A percentile compares a stretch with the other conserved stretches of the same genome.
Evolutionary conservation across 2,329 filamentous ascomycete genomes (phyloP).

Genomic region (Ceratocystis ficicola): DNA sequence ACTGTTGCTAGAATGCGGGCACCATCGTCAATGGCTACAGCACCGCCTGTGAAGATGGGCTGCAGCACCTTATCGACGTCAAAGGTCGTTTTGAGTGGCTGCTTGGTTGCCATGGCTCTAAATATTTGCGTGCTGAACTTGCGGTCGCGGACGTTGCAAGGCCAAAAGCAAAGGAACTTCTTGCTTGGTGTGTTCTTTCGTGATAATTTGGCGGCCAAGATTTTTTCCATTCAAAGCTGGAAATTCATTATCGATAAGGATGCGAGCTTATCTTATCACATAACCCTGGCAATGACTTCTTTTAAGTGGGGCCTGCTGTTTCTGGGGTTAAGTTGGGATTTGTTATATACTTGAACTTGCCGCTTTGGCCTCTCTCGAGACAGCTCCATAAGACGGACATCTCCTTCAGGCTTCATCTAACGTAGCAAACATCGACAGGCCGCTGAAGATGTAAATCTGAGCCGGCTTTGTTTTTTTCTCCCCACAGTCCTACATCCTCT

Average conservation of each 20-base stretch:
- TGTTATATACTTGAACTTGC: too few relatives aligned
- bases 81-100: constrained; percentile 73
- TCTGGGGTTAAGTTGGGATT: background rate
- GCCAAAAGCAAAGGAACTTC: background rate
- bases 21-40: constrained; percentile 67
- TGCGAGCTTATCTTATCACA: constrained; percentile 18
- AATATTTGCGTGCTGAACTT: background rate
- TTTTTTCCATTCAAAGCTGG: constrained; percentile 23
- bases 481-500: background rate
- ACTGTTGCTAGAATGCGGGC: constrained; percentile 76
- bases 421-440: background rate
- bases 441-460: constrained; percentile 6
- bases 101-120: constrained; percentile 45
- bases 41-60: constrained; percentile 87
- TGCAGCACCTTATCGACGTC: constrained; percentile 71
- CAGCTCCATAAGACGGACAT: too few relatives aligned
- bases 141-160: background rate
- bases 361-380: too few relatives aligned
- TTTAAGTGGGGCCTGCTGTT: background rate
- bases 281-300: background rate
- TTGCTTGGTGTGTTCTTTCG: constrained; percentile 19
- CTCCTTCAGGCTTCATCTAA: too few relatives aligned
- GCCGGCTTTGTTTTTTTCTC: background rate
- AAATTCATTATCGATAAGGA: constrained; percentile 21
- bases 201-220: background rate